Evolutionary conservation across 176 grass and related monocot species (phyloP).

Genomic region (Phoenix roebelenii): DNA sequence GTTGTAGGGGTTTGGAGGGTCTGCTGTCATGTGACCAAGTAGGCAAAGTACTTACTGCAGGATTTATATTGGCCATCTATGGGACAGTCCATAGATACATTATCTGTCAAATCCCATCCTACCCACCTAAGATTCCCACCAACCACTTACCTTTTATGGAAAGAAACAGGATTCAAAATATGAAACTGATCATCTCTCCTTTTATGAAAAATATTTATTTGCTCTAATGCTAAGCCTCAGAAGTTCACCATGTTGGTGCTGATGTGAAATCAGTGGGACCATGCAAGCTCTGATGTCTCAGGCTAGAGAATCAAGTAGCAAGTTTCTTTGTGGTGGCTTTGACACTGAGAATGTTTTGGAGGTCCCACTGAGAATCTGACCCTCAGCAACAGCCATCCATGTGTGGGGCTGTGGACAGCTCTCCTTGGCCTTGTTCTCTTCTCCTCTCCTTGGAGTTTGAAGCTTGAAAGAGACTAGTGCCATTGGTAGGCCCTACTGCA

Average conservation of each 20-base stretch:
- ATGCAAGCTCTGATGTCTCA: background rate
- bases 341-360: no score
- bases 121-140: background rate
- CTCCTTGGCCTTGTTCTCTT: background rate
- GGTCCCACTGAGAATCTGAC: slow-evolving; percentile 1
- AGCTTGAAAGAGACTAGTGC: slow-evolving; percentile 5
- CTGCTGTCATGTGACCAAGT: background rate
- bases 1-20: background rate
- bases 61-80: background rate
- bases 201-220: background rate
- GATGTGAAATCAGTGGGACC: background rate
- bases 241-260: background rate
- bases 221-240: background rate
- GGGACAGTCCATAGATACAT: background rate
- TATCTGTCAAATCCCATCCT: background rate
- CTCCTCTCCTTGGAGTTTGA: background rate
- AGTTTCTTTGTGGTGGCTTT: background rate
- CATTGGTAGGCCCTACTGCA: background rate
- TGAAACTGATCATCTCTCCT: background rate
- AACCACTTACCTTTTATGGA: background rate
- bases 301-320: background rate
- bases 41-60: background rate
- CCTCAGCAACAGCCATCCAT: background rate
- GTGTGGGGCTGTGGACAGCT: background rate
- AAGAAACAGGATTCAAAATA: background rate